Base-by-base conservation (phyloP, 163 green algal species). In the Prototheca stagnorum region DNA sequence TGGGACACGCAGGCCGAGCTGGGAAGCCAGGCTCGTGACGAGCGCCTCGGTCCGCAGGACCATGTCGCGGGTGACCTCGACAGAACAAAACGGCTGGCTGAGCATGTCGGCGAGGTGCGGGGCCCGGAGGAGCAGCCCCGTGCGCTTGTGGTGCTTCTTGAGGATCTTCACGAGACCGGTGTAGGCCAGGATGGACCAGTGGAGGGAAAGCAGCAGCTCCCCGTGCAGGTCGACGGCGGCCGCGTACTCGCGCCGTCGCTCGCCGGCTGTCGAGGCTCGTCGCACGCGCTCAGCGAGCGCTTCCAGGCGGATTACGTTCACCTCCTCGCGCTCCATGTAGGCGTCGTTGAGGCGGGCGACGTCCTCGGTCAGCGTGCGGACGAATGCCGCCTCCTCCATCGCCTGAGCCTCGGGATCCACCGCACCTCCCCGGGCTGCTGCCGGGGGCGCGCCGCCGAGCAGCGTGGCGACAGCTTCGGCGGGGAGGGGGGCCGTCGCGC, bases 81-180 rank as follows among this genome's bases (percentile, higher is more conserved):
- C 78, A 37, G 57, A 81, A 55, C 73, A 87, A 58, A 93, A 93
- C 26, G 81, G 82, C 68, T 90, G 81, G 22, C 73, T 59, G 16
- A 92, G 67, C 35, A 90, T 68, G 53, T 89, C 84, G 26, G 75
- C 65, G 9, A 92, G 75, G 11, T 74, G 74, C n/a, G 72, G 73
- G 0, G 70, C 56, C 26, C 84, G 67, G 52, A 86, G 61, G 16
- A 51, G 48, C 53, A 87, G 42, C n/a, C 82, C 81, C 11, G 81
- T 84, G 15, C 72, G 66, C 67, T 92, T 92, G 64, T 88, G 49
- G 37, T 93, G 82, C 70, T 93, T 93, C 64, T 93, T 93, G 19
- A 93, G 54, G 39, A 92, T 92, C 44, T 92, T 92, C 11, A 84
- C 68, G 5, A 92, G 59, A 2, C 72, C 77, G 2, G 74, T 79